phyloP scores from a whole-genome alignment of 257 asterid genomes.

The Linderniella brevidens region DNA sequence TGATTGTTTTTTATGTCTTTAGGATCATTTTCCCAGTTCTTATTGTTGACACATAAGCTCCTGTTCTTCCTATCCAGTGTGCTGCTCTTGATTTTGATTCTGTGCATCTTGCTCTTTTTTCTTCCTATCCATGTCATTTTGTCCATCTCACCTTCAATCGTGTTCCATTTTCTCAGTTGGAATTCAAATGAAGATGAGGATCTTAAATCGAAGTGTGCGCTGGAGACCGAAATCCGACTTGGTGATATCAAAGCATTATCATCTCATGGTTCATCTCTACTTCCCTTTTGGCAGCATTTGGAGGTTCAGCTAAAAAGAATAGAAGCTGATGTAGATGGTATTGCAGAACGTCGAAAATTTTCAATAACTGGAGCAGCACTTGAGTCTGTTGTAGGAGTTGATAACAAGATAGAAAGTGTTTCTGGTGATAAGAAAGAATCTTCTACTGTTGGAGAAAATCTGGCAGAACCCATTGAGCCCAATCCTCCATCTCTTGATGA shows the following conservation, averaged over 20 bases:
- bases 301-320: constrained; percentile 42
- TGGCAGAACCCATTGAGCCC: too few species aligned
- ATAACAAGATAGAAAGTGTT: constrained; percentile 16
- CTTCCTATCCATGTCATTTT: too few species aligned
- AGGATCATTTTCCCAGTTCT: background rate
- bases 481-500: too few species aligned
- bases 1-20: constrained; percentile 5
- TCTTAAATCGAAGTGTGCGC: constrained; percentile 21
- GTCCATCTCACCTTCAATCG: too few species aligned
- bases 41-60: background rate
- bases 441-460: too few species aligned
- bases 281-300: constrained; percentile 75
- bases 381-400: constrained; percentile 16
- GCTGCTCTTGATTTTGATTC: too few species aligned
- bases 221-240: constrained; percentile 66
- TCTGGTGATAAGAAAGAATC: constrained; percentile 15
- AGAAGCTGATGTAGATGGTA: constrained; percentile 30
- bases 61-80: background rate
- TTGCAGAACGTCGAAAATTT: constrained; percentile 15
- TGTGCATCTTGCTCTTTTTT: constrained; percentile 13
- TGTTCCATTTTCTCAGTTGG: background rate
- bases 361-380: constrained; percentile 21
- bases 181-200: constrained; percentile 17
- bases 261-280: constrained; percentile 42
- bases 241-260: constrained; percentile 63